These are phyloP conservation scores for Phytophthora citricola DNA, from an alignment of 352 stramenopile genomes.

Conservation along the genomic window DNA sequence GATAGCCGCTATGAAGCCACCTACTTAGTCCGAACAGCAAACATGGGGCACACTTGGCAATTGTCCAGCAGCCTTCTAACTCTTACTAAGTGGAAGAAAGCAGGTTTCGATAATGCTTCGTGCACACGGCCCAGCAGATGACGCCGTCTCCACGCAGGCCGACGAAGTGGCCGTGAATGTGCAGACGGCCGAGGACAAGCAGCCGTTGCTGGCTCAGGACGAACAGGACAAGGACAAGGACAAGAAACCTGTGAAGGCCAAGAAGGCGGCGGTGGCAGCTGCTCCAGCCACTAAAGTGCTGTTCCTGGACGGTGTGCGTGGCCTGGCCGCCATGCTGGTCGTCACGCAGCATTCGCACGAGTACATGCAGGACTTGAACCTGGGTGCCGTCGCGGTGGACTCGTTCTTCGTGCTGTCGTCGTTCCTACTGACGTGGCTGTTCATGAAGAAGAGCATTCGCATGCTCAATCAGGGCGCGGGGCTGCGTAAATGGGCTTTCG, in stretches of 20 bases:
- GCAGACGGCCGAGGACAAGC: slow-evolving; percentile 27
- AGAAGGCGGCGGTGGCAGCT: slow-evolving; percentile 27
- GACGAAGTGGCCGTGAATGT: slow-evolving; percentile 21
- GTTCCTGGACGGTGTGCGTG: slow-evolving; percentile 47
- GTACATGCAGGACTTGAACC: slow-evolving; percentile 44
- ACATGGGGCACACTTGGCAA: slow-evolving; percentile 18
- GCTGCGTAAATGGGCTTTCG: slow-evolving; percentile 38
- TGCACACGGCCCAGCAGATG: slow-evolving; percentile 14
- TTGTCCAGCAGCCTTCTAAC: slow-evolving; percentile 2
- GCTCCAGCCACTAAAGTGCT: slow-evolving; percentile 35
- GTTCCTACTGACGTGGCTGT: slow-evolving; percentile 62
- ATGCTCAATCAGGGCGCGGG: slow-evolving; percentile 35
- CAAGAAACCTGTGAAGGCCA: slow-evolving; percentile 28
- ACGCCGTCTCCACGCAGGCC: neutral
- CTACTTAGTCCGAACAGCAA: slow-evolving; percentile 27
- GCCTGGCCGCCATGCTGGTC: slow-evolving; percentile 39
- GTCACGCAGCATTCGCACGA: slow-evolving; percentile 45
- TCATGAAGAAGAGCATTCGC: slow-evolving; percentile 50
- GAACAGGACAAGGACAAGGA: slow-evolving; percentile 32
- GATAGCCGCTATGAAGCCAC: slow-evolving; percentile 17
- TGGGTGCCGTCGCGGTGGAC: slow-evolving; percentile 50
- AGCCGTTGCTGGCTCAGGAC: slow-evolving; percentile 23
- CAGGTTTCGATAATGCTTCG: slow-evolving; percentile 17
- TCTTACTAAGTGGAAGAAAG: neutral
- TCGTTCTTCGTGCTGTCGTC: slow-evolving; percentile 65